Base-by-base conservation (phyloP, 495 filamentous ascomycete genomes). In the Neurospora sublineolata region DNA sequence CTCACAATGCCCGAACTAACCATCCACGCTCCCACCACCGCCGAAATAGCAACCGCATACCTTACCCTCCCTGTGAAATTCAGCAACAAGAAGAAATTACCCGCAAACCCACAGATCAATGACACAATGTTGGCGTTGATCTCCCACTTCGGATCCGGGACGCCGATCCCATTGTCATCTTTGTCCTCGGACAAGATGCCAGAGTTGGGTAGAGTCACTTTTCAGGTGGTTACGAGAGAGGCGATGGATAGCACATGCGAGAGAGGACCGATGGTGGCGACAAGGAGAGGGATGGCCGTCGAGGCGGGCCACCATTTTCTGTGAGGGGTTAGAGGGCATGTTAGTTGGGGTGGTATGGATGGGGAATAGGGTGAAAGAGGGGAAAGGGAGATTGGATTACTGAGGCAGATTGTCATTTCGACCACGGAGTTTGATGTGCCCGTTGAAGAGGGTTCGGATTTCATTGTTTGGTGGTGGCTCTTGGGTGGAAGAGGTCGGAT, bases 171-270 rank as follows among this genome's bases (percentile, higher is more conserved):
- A 72, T 83, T 80, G 74, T 78, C 81, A 75, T 87, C 86, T 9
- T 80, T 81, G 36, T 78, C 82, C 6, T 84, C 84, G 33, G 83
- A 80, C 1, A 81, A 71, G 41, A 75, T 37, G 37, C 82, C 82
- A 71, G 78, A 75, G 52, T 82, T 76, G 9, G 79, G 80, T 4
- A 83, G 73, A 18, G 75, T 77, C 23, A 80, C 72, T 68, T 89
- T 84, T 91, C 91, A 94, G 4, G 84, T 85, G 38, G 87, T 86
- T 1, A 92, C 88, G 52, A 94, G 79, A 4, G 91, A 89, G 11
- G 89, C 89, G 40, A 94, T 90, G n/a, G 89, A 91, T 75, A 92
- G 83, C 27, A 93, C 87, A 78, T 93, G 93, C 12, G 91, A 91
- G 18, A 93, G 81, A 1, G 91, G 91, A 0, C 89, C 90, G 5